Base-by-base conservation (phyloP, 2,329 filamentous ascomycete genomes). In the Pseudogymnoascus sp. region DNA sequence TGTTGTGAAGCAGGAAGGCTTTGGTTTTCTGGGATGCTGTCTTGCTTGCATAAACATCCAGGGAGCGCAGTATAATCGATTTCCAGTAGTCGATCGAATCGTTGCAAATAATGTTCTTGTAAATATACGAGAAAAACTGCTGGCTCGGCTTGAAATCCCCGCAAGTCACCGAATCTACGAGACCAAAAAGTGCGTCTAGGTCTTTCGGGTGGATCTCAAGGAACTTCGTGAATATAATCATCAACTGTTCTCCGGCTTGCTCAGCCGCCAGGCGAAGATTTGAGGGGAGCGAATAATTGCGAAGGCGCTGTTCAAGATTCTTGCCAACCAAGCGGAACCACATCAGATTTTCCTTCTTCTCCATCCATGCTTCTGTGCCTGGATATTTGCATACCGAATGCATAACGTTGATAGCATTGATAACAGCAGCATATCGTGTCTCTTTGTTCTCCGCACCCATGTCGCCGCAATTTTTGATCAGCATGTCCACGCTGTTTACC, bases 381-480 rank as follows among this genome's bases (percentile, higher is more conserved):
- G 12, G 83, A 68, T 85, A 87, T 30, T 84, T 81, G 67, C 84
- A 89, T 41, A 97, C 81, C 0, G 93, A 89, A 68, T 93, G 84
- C 18, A 94, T 85, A 35, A 94, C 81, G 69, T 96, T 90, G 63
- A 99, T 89, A 0, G 89, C 87, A 73, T 97, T 97, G 71, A 97
- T 86, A 60, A 90, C 83, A 30, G 89, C 87, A 39, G 82, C 76
- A 64, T 81, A 85, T 66, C 78, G 82, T 35, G 86, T 88, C 41
- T 92, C 90, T 66, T 85, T 86, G 64, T 87, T 84, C 60, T 87
- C 84, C 3, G 78, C 79, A 7, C 84, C 78, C 22, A 83, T 76
- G 60, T 89, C 86, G 59, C 82, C 84, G 66, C 85, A 88, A 47
- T 83, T 81, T 57, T 83, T 81, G 64, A 92, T 81, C 61, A 99